Base-by-base conservation (phyloP, 192 early-diverging fungal genomes). In the Blastocladiella britannica region DNA sequence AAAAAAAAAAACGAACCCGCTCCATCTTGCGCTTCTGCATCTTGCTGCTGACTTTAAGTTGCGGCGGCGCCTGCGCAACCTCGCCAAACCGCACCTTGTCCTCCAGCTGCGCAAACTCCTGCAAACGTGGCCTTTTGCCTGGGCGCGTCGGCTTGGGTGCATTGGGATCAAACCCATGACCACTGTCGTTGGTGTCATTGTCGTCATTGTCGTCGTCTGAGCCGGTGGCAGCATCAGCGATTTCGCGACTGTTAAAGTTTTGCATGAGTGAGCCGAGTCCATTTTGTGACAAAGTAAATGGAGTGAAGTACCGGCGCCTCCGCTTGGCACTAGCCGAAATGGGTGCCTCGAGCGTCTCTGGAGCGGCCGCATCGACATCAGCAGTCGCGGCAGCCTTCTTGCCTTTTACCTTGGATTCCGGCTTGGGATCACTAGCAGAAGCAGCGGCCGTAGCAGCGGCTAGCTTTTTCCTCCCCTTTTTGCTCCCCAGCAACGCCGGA, bases 51-150 rank as follows among this genome's bases (percentile, higher is more conserved):
- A 68, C 60, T 27, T 63, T 74, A 22, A 79, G 37, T 0, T 54
- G 61, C 1, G 77, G 77, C 25, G 77, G 77, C 51, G 77, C 77
- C 28, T 74, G 63, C 0, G 64, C 77, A 12, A 76, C 67, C 29
- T 79, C 77, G 55, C 73, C 73, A 26, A 79, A 72, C 29, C 67
- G 64, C 12, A 79, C 64, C 24, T 69, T 64, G 53, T 79, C 77
- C 47, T 70, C 47, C 23, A 79, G 68, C 8, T 74, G 66, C 55
- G 72, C 70, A 55, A 67, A 79, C 52, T 79, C 72, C 18, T 68
- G n/a, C n/a, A n/a, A n/a, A n/a, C n/a, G n/a, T n/a, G n/a, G n/a
- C n/a, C n/a, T n/a, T n/a, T 47, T 47, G 37, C 12, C 37, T 9
- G 15, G 37, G 15, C 37, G 37, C 37, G 37, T 20, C 15, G 2